Base-by-base conservation (phyloP, 179 eudicot species). In the Spergularia azorica region DNA sequence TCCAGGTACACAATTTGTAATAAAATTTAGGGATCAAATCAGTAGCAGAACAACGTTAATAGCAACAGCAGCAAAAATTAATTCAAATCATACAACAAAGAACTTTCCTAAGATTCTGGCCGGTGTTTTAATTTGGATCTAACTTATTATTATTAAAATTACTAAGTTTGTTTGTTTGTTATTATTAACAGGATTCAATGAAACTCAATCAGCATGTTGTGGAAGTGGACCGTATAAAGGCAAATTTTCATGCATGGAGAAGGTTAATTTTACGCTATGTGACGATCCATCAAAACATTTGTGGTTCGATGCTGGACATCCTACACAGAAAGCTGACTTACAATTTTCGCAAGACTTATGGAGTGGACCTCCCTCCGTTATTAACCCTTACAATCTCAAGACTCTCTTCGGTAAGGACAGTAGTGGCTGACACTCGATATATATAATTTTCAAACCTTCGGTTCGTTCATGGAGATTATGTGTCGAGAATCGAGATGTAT, bases 241-340 rank as follows among this genome's bases (percentile, higher is more conserved):
- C n/a, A 56, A 66, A 41, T 75, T 75, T n/a, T 65, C 55, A n/a
- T 75, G 78, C 59, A 55, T 66, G 72, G 72, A 65, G 36, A 75
- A 75, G 63, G 38, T 11, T 7, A 75, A 75, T 75, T 75, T 75
- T 26, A 75, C 78, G 54, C 63, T 65, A 4, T 75, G 78, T 38
- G 63, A 64, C 21, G 62, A 66, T 41, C 72, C 78, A 11, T 39
- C 63, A 4, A 17, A 54, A 6, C n/a, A 65, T 61, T 55, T 75
- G 10, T 75, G 78, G 78, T 75, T 75, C 18, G 78, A 75, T 55
- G 78, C 78, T 0, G 78, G 78, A 65, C 78, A 75, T 41, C 78
- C 78, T 6, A 64, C 72, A 13, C 72, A 75, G 36, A 75, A 65
- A 66, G 78, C 72, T 9, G 72, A 75, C 36, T 14, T n/a, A 6